phyloP scores from a whole-genome alignment of 2,329 filamentous ascomycete genomes.

The Teratosphaeria destructans region DNA sequence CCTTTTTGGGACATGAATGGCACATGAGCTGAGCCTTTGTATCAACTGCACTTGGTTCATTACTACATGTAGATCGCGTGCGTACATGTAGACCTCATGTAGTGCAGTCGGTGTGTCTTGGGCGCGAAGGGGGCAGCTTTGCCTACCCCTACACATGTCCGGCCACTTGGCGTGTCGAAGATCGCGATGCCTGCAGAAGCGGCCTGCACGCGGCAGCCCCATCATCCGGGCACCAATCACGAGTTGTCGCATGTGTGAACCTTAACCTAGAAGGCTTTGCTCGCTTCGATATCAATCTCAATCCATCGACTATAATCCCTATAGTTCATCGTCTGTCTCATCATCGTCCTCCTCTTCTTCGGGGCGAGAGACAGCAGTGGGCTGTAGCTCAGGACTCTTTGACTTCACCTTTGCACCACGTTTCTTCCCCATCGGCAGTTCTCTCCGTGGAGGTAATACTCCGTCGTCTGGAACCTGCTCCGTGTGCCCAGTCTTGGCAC shows the following conservation, averaged over 20 bases:
- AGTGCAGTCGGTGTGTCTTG: background rate
- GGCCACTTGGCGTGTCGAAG: background rate
- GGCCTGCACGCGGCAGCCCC: background rate
- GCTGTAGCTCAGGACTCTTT: background rate
- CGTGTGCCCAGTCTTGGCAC: background rate
- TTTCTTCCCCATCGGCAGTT: slow-evolving; percentile 12
- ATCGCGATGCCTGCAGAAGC: background rate
- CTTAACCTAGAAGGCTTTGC: background rate
- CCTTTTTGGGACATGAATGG: background rate
- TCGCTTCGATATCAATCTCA: background rate
- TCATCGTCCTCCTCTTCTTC: slow-evolving; percentile 4
- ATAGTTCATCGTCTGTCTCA: slow-evolving; percentile 5
- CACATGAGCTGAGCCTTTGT: background rate
- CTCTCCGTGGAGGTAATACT: slow-evolving; percentile 9
- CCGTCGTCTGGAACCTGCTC: slow-evolving; percentile 9
- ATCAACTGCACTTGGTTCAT: background rate
- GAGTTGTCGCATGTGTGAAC: background rate
- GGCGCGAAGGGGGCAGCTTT: background rate
- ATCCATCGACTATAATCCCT: background rate
- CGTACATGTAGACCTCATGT: background rate
- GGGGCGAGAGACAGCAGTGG: background rate
- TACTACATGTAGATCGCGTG: background rate
- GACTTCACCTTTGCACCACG: background rate
- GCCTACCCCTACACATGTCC: background rate
- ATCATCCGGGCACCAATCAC: background rate